Evolutionary conservation across 306 rosid species (phyloP).

Genomic region (Canavalia ensiformis): DNA sequence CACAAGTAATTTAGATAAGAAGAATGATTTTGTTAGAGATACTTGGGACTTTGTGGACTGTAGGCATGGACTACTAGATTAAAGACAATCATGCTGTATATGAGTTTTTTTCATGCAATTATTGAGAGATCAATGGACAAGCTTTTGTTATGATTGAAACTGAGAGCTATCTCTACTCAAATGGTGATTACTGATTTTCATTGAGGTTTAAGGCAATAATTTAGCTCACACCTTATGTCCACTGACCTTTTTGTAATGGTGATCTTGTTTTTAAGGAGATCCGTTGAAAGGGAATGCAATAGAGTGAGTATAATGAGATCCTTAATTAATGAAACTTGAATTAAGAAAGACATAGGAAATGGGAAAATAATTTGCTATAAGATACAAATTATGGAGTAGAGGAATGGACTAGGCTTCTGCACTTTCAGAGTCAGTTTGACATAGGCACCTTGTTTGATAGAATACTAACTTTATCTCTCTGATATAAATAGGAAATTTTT

Average conservation of each 20-base stretch:
- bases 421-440: slow-evolving; percentile 16
- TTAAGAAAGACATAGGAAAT: slow-evolving; percentile 29
- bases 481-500: slow-evolving; percentile 15
- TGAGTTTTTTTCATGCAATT: slow-evolving; percentile 41
- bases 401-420: neutral
- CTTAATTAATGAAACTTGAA: slow-evolving; percentile 10
- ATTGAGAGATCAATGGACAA: slow-evolving; percentile 24
- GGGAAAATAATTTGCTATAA: slow-evolving; percentile 13
- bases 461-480: slow-evolving; percentile 15
- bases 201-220: slow-evolving; percentile 26
- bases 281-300: slow-evolving; percentile 1
- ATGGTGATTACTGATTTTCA: slow-evolving; percentile 31
- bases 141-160: slow-evolving; percentile 16
- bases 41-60: slow-evolving; percentile 22
- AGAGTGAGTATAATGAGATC: slow-evolving; percentile 17
- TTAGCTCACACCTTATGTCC: neutral
- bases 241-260: slow-evolving; percentile 12
- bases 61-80: slow-evolving; percentile 9
- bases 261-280: slow-evolving; percentile 24
- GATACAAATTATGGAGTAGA: slow-evolving; percentile 8
- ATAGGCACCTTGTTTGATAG: slow-evolving; percentile 23
- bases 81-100: neutral
- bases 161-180: slow-evolving; percentile 14
- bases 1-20: neutral
- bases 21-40: slow-evolving; percentile 36